Base-by-base conservation (phyloP, 2,329 filamentous ascomycete species). In the Alternaria conjuncta region DNA sequence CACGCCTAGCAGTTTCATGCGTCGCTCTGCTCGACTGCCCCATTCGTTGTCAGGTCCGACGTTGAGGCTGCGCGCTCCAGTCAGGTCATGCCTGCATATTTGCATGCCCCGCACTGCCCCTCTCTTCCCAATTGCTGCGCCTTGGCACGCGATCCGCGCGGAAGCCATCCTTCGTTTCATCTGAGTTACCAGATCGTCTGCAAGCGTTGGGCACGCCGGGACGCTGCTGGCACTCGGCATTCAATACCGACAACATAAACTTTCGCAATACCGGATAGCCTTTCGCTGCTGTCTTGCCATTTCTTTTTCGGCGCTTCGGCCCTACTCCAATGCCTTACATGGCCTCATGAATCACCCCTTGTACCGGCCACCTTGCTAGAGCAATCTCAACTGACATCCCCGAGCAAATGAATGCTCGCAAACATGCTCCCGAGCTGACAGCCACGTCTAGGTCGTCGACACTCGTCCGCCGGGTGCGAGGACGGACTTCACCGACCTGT, bases 401-500 rank as follows among this genome's bases (percentile, higher is more conserved):
- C 53, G 43, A 61, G 60, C 65, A 63, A 72, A 70, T 69, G 55
- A 36, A 51, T 55, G 26, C 41, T 43, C 49, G 54, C 45, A 59
- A 28, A 67, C 64, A 69, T 69, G 57, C 60, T 60, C 46, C 53
- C 13, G 47, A 58, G 69, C 74, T 78, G 63, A 78, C 68, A 63
- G 26, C 18, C 62, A 25, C 28, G 61, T 36, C 32, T 74, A 97
- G 94, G 89, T 97, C 69, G 84, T 86, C 71, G 95, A 97, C 81
- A 90, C 88, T 57, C 90, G 95, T 57, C 94, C 94, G 51, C 86
- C 89, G 50, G 87, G 87, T 54, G 88, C 90, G 66, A 90, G 92
- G 67, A 89, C 88, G 66, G 94, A 97, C 81, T 93, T 92, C 82
- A 91, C 87, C 69, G 94, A 97, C 82, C 87, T 92, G 47, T 91